Conservation (phyloP, 305 asterid species). For the Solanum hybrid region DNA sequence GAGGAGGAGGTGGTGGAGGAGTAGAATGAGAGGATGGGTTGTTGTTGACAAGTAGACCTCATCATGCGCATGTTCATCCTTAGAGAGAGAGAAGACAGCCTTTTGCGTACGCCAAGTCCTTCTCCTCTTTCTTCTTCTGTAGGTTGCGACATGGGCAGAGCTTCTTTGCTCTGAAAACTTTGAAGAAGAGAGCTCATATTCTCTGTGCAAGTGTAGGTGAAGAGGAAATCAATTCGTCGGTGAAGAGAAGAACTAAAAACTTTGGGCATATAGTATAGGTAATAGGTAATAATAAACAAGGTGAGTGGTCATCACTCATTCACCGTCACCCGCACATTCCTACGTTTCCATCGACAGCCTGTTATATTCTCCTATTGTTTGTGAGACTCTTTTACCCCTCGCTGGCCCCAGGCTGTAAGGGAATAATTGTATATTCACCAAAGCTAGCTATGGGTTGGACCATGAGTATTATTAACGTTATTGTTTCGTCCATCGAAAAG, state of each 20-base stretch:
- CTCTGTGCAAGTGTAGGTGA: not conserved
- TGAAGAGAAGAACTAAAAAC: not conserved
- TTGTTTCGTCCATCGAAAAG: not conserved
- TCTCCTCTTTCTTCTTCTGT: not conserved
- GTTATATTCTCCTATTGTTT: not conserved
- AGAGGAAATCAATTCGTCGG: not conserved
- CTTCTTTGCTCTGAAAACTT: conserved; percentile 36
- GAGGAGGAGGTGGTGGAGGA: conserved; percentile 12
- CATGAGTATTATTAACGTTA: not conserved
- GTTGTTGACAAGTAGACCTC: conserved; percentile 6
- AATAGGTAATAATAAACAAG: not conserved
- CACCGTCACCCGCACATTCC: conserved; percentile 7
- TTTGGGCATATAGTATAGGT: not conserved
- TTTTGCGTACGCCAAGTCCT: conserved; percentile 40
- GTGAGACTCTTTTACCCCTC: not conserved
- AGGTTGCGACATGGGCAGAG: conserved; percentile 50
- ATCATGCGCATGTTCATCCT: conserved; percentile 30
- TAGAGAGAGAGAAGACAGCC: conserved; percentile 52
- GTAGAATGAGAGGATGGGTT: conserved; percentile 18
- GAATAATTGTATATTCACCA: not conserved
- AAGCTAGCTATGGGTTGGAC: not conserved
- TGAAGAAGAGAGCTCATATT: conserved; percentile 46
- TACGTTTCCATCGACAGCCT: conserved; percentile 8
- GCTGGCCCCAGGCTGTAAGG: not conserved
- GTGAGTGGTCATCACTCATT: conserved; percentile 1